Evolutionary conservation across 305 asterid genomes (phyloP), one percentile per base, ranked within the genome.

Genomic region (Petunia hybrid): DNA sequence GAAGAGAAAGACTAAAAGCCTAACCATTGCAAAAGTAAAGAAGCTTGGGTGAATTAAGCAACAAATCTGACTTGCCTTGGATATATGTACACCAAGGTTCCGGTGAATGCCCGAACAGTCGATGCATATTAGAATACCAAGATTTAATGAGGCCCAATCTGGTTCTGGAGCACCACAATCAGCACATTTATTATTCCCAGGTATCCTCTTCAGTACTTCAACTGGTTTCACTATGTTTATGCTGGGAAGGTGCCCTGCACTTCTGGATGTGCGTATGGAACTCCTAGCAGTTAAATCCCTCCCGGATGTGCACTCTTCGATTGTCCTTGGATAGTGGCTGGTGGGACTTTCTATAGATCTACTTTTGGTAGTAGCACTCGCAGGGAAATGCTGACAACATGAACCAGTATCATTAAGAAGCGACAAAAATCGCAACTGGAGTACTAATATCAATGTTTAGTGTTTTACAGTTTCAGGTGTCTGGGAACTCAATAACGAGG

Each of bases 71-170:
- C 97, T 86, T 89, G 89, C 98, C 95, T 92, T 94, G 70, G 98
- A 91, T 86, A 94, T 86, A 81, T 92, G 98, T 80, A 94, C 98
- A 40, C 97, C 98, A 82, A 94, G 98, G 86, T 94, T 94, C 35
- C 98, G 97, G 84, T 94, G 98, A 88, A 92, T 73, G 61, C 98
- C 97, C 67, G 98, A 94, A 88, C 98, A 92, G 83, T 94, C 97
- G 9, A 94, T 94, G 78, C 98, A 94, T 65, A 94, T 87, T 82
- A 92, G 95, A 86, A 94, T 70, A 31, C 97, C 98, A 80, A 90
- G 91, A 84, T 94, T 94, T 88, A 94, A 88, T 85, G 98, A 94
- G 83, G 97, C 98, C 98, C 98, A 94, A 43, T 94, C 98, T 66
- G 98, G 98, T 66, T 89, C 97, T 65, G 93, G 94, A 57, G 98